Evolutionary conservation across 345 rosid species (phyloP), one percentile per base, ranked within the genome.

Genomic region (Sapria himalayana): DNA sequence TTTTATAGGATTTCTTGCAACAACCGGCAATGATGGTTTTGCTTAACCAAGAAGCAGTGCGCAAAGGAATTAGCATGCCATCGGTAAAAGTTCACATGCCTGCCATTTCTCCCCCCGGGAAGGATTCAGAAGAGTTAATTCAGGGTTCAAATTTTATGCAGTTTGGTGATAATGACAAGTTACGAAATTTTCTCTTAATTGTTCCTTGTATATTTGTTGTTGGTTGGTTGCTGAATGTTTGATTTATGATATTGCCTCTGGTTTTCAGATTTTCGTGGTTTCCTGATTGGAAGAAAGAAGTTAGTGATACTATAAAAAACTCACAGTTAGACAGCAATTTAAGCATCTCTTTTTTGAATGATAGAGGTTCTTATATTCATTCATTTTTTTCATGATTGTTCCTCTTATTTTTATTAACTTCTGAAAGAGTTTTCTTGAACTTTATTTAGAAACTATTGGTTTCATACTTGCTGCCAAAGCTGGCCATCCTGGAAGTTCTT

Each of bases 1-100:
- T 46, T 50, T 51, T 24, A 49, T 66, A 86, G 94, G 91, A 72
- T 55, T 29, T 65, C 34, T 52, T 89, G 62, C 72, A 69, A 57
- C 72, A 65, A 34, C 80, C 94, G 49, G 70, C 70, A 46, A 69
- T 74, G 70, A 69, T 74, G 70, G 70, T 72, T 51, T 53, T 71
- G 54, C 71, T 65, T 48, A 66, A 59, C 59, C 76, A 65, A 52
- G 76, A 67, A 43, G 55, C 60, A 29, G 54, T 49, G 9, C 65
- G 48, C 49, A 65, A 62, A 50, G 71, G 63, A 46, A 39, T 46
- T 24, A 60, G 56, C 45, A 15, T 45, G 29, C 64, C 64, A 25
- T 56, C 67, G 37, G 29, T 53, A 18, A 66, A 54, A 33, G 62
- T 49, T 56, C 66, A 61, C 20, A 62, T 38, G 47, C 49, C 52